Conservation (phyloP, 2,329 filamentous ascomycete species). For the Dactylellina parvicollis region DNA sequence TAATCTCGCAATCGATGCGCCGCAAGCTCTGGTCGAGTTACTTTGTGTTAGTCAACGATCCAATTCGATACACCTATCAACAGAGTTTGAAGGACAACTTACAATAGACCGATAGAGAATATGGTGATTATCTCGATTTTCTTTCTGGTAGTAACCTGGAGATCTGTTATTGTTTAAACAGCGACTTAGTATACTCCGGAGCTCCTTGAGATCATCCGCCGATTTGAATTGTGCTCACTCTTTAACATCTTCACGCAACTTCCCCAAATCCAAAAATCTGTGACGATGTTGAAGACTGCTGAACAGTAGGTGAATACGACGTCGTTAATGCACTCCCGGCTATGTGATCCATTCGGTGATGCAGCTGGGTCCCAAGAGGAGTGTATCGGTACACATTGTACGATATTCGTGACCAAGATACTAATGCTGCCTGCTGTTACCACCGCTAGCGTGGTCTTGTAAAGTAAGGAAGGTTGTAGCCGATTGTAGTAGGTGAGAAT, state of each 20-base stretch:
- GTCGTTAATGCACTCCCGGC: constrained; percentile 22
- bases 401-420: constrained; percentile 27
- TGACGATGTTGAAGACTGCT: constrained; percentile 45
- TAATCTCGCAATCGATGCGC: constrained; percentile 35
- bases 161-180: constrained; percentile 1
- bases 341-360: constrained; percentile 13
- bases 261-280: constrained; percentile 51
- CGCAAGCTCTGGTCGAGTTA: constrained; percentile 32
- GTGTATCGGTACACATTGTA: constrained; percentile 62
- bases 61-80: not conserved
- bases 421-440: constrained; percentile 27
- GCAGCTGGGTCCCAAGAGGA: constrained; percentile 59
- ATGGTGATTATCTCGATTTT: constrained; percentile 41
- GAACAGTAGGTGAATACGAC: constrained; percentile 19
- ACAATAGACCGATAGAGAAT: constrained; percentile 41
- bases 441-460: constrained; percentile 20
- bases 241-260: constrained; percentile 34
- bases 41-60: not conserved
- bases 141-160: constrained; percentile 32
- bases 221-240: too few species aligned
- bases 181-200: not conserved
- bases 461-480: constrained; percentile 27
- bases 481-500: constrained; percentile 46
- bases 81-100: not conserved
- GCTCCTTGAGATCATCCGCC: not conserved